A percentile compares a stretch with the other conserved stretches of the same genome.
These are phyloP conservation scores for Tuber brumale DNA, from an alignment of 495 filamentous ascomycete genomes.

Conservation along the genomic window DNA sequence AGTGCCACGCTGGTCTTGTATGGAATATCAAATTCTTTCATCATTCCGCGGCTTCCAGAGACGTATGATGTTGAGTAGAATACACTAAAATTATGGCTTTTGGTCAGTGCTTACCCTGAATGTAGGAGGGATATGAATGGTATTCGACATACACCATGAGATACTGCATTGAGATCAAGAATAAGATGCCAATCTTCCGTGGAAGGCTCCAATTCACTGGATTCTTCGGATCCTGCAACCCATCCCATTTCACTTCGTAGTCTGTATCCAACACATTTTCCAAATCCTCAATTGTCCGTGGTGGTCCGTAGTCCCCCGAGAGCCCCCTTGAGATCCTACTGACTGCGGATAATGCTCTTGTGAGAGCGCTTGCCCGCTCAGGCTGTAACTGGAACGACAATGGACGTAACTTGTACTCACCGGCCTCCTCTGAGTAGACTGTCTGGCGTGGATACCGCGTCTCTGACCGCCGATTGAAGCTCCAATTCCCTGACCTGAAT, in stretches of 20 bases:
- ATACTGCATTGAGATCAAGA: conserved; percentile 63
- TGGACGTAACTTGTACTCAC: neutral
- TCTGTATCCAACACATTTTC: conserved; percentile 37
- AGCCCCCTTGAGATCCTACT: neutral
- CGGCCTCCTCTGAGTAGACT: neutral
- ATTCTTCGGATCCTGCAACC: conserved; percentile 58
- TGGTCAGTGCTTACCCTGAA: neutral
- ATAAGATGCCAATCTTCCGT: conserved; percentile 60
- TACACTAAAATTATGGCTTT: conserved; percentile 48
- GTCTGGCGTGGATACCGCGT: neutral
- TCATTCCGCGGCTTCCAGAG: conserved; percentile 59
- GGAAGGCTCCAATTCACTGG: conserved; percentile 67
- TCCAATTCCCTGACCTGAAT: neutral
- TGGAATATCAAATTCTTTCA: conserved; percentile 56
- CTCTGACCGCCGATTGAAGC: neutral
- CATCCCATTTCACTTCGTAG: conserved; percentile 70
- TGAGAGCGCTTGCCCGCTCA: neutral
- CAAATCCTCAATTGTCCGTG: conserved; percentile 24
- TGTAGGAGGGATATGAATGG: neutral
- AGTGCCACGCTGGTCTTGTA: conserved; percentile 58
- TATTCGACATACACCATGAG: conserved; percentile 53
- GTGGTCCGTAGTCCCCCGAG: neutral
- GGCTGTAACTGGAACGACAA: neutral
- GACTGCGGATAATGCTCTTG: neutral
- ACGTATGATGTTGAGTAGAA: conserved; percentile 84